Evolutionary conservation across 192 early-diverging fungal genomes (phyloP).

Genomic region (Backusella mclennaniae): DNA sequence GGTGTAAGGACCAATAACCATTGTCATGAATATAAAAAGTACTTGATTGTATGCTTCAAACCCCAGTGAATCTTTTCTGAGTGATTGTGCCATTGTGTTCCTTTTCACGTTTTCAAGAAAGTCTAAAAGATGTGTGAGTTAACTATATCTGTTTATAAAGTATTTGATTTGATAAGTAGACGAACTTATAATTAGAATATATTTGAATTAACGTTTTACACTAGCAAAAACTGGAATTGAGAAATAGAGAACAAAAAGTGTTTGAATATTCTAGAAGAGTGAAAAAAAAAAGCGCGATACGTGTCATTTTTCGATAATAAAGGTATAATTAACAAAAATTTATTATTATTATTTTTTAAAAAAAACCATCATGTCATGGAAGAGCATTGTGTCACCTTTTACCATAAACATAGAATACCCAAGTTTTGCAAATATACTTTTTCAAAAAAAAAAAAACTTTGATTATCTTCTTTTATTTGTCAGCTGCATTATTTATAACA

Average conservation of each 20-base stretch:
- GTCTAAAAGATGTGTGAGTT: background rate
- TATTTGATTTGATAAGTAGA: background rate
- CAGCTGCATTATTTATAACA: background rate
- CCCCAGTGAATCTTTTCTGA: background rate
- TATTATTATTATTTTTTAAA: background rate
- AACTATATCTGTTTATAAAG: background rate
- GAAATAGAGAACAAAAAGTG: background rate
- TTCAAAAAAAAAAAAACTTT: background rate
- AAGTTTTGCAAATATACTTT: background rate
- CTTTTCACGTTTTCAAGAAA: background rate
- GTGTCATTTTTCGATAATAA: background rate
- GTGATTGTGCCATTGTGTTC: background rate
- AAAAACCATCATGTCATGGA: background rate
- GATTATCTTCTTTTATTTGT: background rate
- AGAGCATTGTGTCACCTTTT: background rate
- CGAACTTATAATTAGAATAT: background rate
- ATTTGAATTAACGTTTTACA: background rate
- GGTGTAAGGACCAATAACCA: background rate
- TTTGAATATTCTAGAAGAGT: background rate
- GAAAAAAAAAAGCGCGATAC: background rate
- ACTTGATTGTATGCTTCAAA: background rate
- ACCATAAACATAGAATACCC: background rate
- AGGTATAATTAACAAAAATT: no score
- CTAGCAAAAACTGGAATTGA: background rate
- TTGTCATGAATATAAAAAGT: background rate